Evolutionary conservation across 768 basidiomycete species (phyloP).

Genomic region (Termitomyces eurrhizus): DNA sequence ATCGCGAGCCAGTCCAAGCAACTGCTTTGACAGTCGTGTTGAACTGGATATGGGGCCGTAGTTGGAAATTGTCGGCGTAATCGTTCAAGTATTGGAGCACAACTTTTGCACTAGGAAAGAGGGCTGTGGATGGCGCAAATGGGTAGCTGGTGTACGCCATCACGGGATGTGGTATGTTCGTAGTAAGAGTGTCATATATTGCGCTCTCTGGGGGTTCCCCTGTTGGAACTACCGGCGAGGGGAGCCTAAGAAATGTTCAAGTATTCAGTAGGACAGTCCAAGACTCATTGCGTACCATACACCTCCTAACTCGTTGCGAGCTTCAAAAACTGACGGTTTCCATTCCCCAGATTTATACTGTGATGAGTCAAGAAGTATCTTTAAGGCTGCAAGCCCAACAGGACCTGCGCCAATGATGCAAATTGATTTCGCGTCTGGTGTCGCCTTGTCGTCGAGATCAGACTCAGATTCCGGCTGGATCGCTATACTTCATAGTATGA

Average conservation of each 20-base stretch:
- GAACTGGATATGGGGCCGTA: slow-evolving; percentile 61
- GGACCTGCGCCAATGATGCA: slow-evolving; percentile 77
- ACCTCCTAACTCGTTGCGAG: slow-evolving; percentile 64
- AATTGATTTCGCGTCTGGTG: slow-evolving; percentile 28
- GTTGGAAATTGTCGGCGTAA: slow-evolving; percentile 60
- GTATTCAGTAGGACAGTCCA: neutral
- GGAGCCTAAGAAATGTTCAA: slow-evolving; percentile 40
- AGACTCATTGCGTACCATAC: slow-evolving; percentile 50
- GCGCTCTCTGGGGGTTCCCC: slow-evolving; percentile 60
- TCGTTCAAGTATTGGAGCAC: slow-evolving; percentile 68
- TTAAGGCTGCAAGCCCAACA: slow-evolving; percentile 68
- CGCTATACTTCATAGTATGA: slow-evolving; percentile 4
- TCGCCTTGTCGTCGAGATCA: neutral
- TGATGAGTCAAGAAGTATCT: slow-evolving; percentile 54
- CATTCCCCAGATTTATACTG: slow-evolving; percentile 59
- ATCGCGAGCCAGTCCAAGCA: slow-evolving; percentile 36
- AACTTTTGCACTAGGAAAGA: slow-evolving; percentile 59
- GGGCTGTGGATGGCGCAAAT: slow-evolving; percentile 69
- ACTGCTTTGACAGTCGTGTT: slow-evolving; percentile 50
- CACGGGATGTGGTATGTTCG: slow-evolving; percentile 74
- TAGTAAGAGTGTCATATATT: slow-evolving; percentile 76
- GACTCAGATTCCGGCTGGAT: neutral
- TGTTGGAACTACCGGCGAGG: slow-evolving; percentile 37
- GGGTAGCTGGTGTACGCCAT: slow-evolving; percentile 65
- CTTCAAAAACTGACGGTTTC: slow-evolving; percentile 62